Evolutionary conservation across 495 filamentous ascomycete genomes (phyloP), one percentile per base, ranked within the genome.

Genomic region (Penicillium riverlandense): DNA sequence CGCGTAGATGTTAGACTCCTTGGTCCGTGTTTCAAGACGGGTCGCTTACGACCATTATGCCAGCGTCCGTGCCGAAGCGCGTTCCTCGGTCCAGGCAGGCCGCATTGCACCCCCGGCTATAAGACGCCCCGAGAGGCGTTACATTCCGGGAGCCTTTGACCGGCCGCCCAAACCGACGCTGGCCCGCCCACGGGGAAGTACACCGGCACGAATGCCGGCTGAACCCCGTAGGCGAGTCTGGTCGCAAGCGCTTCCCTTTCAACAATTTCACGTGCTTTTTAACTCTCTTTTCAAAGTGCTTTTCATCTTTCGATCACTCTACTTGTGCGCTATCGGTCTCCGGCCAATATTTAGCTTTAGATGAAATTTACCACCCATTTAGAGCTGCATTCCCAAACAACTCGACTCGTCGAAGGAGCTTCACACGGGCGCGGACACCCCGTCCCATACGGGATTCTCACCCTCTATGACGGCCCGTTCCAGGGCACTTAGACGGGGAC

Each of bases 201-300:
- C 65, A 75, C 78, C 64, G 59, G 63, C 61, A 58, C 74, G 57
- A 79, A 77, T 61, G 62, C 59, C 62, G 63, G 72, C 66, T 77
- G 72, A 80, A 74, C 70, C 49, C 54, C 54, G 43, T 54, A 57
- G 54, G 57, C 73, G 75, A 70, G 74, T 80, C 76, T 82, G 75
- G 66, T 75, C 65, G 70, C 65, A 76, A 79, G 73, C 76, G 78
- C 76, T 82, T 82, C 78, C 78, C 78, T 81, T 80, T 82, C 73
- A 83, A 80, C 74, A 83, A 82, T 82, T 83, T 83, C 75, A 82
- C 79, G 74, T 81, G 70, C 78, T 83, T 61, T 83, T 83, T 81
- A 71, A 22, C 22, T 22, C 22, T 22, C 22, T 22, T 22, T 22
- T 22, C 22, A 22, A 22, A 22, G 22, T 22, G 22, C 22, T 22